Base-by-base conservation (phyloP, 768 basidiomycete genomes). In the Tephrocybe rancida region DNA sequence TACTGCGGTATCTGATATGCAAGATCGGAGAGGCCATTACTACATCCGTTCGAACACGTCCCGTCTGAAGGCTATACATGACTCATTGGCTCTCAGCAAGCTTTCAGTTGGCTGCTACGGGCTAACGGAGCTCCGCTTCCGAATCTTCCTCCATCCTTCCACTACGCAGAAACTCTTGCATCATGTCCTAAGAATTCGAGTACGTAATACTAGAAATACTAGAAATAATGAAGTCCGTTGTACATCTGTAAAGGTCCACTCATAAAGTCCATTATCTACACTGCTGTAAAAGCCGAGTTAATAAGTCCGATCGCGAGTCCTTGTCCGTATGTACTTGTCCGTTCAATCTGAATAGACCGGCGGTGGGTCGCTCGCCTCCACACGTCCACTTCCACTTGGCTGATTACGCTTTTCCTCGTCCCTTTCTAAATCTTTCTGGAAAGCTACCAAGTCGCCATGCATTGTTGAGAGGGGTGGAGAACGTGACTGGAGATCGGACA, bases 1-100 rank as follows among this genome's bases (percentile, higher is more conserved):
- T 70, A 45, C 16, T 68, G 53, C 60, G 50, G 47, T 68, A 69
- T 51, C 30, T 70, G 25, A 49, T 62, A 18, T 49, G 38, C 39
- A 69, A 70, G 44, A 68, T 69, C 35, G 39, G 50, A 16, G 45
- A 54, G 44, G 61, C 56, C 42, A 52, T 67, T 14, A 18, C 16
- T 34, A 45, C 57, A 39, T 42, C 54, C 44, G 49, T 49, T n/a
- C 22, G 48, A 54, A 26, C 25, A 46, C 13, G 6, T 37, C 34
- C 56, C 34, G 19, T 37, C 16, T 56, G 38, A 59, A 39, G 22
- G 21, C 22, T 44, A 30, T 55, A 27, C 39, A 25, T 14, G 45
- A 7, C 8, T 29, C n/a, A n/a, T n/a, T n/a, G n/a, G n/a, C 52
- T 38, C 58, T 27, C 48, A 44, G 34, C 43, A 37, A 14, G 38